These are phyloP conservation scores for Eragrostis tef DNA, from an alignment of 202 grass and related monocot species.

Conservation along the genomic window DNA sequence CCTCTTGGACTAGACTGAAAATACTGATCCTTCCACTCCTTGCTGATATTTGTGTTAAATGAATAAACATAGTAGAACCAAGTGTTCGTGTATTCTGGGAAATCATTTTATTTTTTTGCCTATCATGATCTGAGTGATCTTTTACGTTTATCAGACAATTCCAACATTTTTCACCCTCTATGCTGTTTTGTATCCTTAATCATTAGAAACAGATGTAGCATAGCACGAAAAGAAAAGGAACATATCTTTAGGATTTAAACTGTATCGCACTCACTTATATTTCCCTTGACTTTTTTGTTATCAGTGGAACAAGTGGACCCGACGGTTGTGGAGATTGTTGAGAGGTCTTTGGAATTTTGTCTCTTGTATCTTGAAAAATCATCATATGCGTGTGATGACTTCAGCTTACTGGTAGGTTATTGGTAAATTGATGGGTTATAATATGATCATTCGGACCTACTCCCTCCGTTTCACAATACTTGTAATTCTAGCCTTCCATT, in stretches of 20 bases:
- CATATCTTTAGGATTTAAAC: slow-evolving; percentile 37
- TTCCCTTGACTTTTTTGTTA: slow-evolving; percentile 44
- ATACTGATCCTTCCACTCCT: slow-evolving; percentile 17
- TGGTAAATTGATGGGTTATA: slow-evolving; percentile 24
- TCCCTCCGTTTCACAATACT: no score
- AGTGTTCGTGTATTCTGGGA: background rate
- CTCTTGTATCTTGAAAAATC: slow-evolving; percentile 82
- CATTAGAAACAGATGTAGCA: background rate
- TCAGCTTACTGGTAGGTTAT: slow-evolving; percentile 70
- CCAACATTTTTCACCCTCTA: background rate
- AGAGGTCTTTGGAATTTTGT: slow-evolving; percentile 77
- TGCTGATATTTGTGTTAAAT: slow-evolving; percentile 7
- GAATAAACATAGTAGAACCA: slow-evolving; percentile 16
- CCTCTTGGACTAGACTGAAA: slow-evolving; percentile 11
- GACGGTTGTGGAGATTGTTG: slow-evolving; percentile 64
- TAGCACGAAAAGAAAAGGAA: background rate
- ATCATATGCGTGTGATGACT: slow-evolving; percentile 70
- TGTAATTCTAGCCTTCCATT: no score
- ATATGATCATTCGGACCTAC: slow-evolving; percentile 8
- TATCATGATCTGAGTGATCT: slow-evolving; percentile 5
- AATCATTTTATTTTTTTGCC: background rate
- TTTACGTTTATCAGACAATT: slow-evolving; percentile 28
- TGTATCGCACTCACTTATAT: slow-evolving; percentile 42
- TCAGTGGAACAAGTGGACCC: slow-evolving; percentile 78
- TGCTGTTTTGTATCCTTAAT: slow-evolving; percentile 16